Evolutionary conservation across 139 green algal genomes (phyloP).

Genomic region (Chlamydomonas sphaeroides): DNA sequence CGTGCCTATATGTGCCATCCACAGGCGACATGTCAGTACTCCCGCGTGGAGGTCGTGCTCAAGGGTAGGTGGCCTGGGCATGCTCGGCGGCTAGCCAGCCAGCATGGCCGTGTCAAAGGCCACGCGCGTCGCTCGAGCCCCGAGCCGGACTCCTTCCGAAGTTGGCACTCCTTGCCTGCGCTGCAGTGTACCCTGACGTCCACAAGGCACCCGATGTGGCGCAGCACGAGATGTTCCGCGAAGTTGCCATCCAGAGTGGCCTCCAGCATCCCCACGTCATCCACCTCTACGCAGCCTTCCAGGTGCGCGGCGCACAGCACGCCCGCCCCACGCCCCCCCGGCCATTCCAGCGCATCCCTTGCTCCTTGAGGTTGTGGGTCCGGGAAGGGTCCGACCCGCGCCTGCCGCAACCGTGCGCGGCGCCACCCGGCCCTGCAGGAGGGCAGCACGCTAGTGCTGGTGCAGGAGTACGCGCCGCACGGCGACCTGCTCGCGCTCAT

Average conservation of each 20-base stretch:
- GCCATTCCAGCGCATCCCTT: too few species aligned
- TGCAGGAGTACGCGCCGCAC: conserved; percentile 48
- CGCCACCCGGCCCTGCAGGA: conserved; percentile 18
- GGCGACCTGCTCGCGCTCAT: conserved; percentile 53
- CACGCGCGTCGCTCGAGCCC: too few species aligned
- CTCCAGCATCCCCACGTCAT: conserved; percentile 57
- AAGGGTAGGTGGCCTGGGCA: too few species aligned
- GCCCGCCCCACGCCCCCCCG: not conserved
- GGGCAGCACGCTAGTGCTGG: conserved; percentile 44
- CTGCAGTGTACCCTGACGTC: conserved; percentile 36
- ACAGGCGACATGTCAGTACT: conserved; percentile 25
- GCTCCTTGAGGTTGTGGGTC: too few species aligned
- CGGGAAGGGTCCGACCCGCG: too few species aligned
- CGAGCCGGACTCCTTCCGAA: too few species aligned
- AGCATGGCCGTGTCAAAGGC: too few species aligned
- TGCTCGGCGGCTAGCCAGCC: too few species aligned
- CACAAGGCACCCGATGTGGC: conserved; percentile 29
- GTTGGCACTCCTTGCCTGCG: too few species aligned
- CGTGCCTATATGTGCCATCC: too few species aligned
- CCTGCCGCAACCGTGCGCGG: too few species aligned
- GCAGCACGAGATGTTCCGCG: conserved; percentile 50
- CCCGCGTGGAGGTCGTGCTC: conserved; percentile 31
- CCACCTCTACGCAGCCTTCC: conserved; percentile 46
- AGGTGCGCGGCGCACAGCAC: conserved; percentile 8
- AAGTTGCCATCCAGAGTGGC: conserved; percentile 52